phyloP scores from a whole-genome alignment of 2,329 filamentous ascomycete genomes.

The Cladosporium colombiae region DNA sequence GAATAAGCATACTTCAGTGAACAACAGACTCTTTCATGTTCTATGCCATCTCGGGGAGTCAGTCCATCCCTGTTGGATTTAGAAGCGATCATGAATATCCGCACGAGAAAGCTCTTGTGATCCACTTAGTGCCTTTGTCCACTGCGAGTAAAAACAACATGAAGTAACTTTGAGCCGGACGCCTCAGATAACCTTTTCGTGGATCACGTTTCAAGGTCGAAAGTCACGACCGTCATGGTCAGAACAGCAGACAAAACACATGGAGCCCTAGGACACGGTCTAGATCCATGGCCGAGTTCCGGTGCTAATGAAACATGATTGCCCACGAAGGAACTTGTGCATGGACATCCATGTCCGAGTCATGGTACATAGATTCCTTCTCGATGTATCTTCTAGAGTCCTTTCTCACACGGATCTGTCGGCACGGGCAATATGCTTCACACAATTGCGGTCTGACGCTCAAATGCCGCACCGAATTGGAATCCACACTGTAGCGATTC shows the following conservation, averaged over 20 bases:
- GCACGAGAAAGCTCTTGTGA: neutral
- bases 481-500: neutral
- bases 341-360: neutral
- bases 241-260: neutral
- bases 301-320: neutral
- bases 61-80: neutral
- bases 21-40: neutral
- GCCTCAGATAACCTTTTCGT: neutral
- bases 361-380: neutral
- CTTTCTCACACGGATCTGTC: neutral
- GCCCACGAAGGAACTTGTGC: neutral
- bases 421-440: neutral
- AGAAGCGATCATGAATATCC: neutral
- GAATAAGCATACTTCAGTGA: neutral
- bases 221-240: neutral
- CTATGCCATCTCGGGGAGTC: neutral
- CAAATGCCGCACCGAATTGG: neutral
- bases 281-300: neutral
- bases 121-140: neutral
- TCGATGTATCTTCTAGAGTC: neutral
- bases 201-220: neutral
- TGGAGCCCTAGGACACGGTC: neutral
- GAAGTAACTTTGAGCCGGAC: neutral
- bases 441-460: neutral
- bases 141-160: neutral